A percentile compares a stretch with the other conserved stretches of the same genome.
phyloP scores from a whole-genome alignment of 192 early-diverging fungal species.

The Podila verticillata region DNA sequence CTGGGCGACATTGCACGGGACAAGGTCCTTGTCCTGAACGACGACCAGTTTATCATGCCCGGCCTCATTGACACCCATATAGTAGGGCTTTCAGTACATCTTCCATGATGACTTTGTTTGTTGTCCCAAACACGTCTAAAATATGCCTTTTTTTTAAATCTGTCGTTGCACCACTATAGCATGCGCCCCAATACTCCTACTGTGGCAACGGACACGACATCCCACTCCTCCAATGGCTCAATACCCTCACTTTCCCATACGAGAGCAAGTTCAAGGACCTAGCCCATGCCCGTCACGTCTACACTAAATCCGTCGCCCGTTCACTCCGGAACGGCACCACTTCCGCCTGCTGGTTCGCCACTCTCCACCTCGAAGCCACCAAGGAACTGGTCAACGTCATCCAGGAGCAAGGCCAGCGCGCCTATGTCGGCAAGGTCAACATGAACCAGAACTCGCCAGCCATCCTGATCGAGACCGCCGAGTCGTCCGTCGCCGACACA shows the following conservation, averaged over 20 bases:
- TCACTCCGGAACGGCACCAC: conserved; percentile 83
- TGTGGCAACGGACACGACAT: conserved; percentile 84
- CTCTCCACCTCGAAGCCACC: conserved; percentile 84
- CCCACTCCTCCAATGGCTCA: conserved; percentile 81
- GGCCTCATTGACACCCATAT: conserved; percentile 87
- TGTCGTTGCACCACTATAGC: conserved; percentile 21
- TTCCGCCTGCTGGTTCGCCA: conserved; percentile 91
- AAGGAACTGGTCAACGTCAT: conserved; percentile 79
- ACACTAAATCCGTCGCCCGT: conserved; percentile 63
- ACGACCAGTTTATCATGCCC: conserved; percentile 76
- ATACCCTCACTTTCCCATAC: conserved; percentile 82
- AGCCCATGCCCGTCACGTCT: conserved; percentile 66
- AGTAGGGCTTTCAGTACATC: conserved; percentile 2
- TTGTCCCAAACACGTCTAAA: too few relatives aligned
- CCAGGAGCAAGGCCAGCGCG: conserved; percentile 86
- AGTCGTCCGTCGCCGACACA: conserved; percentile 73
- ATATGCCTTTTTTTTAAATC: too few relatives aligned
- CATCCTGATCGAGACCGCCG: conserved; percentile 78
- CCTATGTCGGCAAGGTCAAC: conserved; percentile 94
- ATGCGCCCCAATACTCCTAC: conserved; percentile 85
- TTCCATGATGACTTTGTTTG: too few relatives aligned
- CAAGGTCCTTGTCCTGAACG: conserved; percentile 30
- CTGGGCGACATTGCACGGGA: too few relatives aligned
- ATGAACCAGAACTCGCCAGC: conserved; percentile 92
- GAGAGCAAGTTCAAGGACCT: conserved; percentile 72